Evolutionary conservation across 208 protist species (phyloP), one percentile per base, ranked within the genome.

Genomic region (Crithidia thermophila): DNA sequence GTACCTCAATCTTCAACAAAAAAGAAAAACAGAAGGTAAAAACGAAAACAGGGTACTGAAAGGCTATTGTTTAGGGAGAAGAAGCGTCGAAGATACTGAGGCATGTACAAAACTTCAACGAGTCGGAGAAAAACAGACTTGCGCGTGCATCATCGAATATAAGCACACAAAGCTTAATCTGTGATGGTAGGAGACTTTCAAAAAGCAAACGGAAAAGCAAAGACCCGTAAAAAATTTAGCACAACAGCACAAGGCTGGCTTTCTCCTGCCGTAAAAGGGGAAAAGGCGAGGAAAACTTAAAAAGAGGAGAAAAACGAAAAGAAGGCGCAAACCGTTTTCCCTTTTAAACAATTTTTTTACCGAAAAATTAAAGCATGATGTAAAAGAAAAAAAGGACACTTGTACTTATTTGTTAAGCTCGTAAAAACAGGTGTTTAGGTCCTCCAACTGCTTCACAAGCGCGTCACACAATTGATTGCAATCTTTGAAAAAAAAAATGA

Each of bases 221-320:
- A 0, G 16, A 20, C 18, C 8, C 13, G 20, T 7, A 18, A 13
- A 13, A 46, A 9, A 46, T 46, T 7, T n/a, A 20, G 6, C 5
- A 18, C 16, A 27, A 21, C 36, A 27, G 34, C 52, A 33, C 34
- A 30, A 34, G 31, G 52, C 52, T 58, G 18, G 4, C 5, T 33
- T 37, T 16, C 16, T 43, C 39, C 23, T n/a, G 57, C 20, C 55
- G 39, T 49, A 51, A 10, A 59, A 59, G 50, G 4, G 30, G 42
- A 51, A 39, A 20, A 3, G 51, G 51, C 52, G 30, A 63, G 25
- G 36, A 49, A 20, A 42, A 47, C 28, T 20, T 52, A 27, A 14
- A 47, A 13, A 66, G 25, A 60, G 33, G 1, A 31, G 9, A 23
- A 45, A 52, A 30, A 43, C 8, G 3, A 56, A 52, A 58, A 50